phyloP scores from a whole-genome alignment of 257 asterid genomes.

The Sherardia arvensis region DNA sequence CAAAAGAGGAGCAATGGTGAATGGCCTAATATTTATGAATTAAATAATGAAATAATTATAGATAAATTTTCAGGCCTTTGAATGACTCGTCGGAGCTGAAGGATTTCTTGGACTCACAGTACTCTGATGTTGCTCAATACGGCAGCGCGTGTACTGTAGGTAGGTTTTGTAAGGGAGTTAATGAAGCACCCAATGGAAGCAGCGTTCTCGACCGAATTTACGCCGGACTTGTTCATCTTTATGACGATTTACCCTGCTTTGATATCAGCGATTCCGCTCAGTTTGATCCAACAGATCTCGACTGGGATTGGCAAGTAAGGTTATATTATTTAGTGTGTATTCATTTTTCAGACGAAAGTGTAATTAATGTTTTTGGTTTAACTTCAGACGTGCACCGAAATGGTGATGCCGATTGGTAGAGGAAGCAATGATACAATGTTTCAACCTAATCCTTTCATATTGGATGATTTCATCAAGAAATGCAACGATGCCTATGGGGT shows the following conservation, averaged over 20 bases:
- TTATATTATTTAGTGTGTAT: neutral
- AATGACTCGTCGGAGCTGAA: slow-evolving; percentile 26
- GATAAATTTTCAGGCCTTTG: slow-evolving; percentile 50
- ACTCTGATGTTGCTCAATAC: slow-evolving; percentile 45
- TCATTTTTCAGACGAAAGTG: too few species aligned
- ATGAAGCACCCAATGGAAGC: slow-evolving; percentile 29
- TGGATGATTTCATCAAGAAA: neutral
- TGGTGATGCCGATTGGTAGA: slow-evolving; percentile 32
- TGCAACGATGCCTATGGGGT: slow-evolving; percentile 25
- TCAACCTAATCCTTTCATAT: slow-evolving; percentile 20
- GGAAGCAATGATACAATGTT: slow-evolving; percentile 29
- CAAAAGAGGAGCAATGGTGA: too few species aligned
- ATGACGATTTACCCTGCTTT: slow-evolving; percentile 24
- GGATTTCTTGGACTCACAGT: slow-evolving; percentile 29
- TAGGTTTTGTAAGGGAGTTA: slow-evolving; percentile 43
- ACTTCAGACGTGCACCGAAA: slow-evolving; percentile 37
- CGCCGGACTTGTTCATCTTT: slow-evolving; percentile 35
- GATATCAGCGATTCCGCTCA: slow-evolving; percentile 13
- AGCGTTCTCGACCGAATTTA: slow-evolving; percentile 36
- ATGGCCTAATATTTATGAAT: too few species aligned
- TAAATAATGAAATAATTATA: too few species aligned
- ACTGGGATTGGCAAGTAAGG: slow-evolving; percentile 75
- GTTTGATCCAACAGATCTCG: slow-evolving; percentile 21
- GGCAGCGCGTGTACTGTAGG: slow-evolving; percentile 35
- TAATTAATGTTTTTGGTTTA: too few species aligned